These are phyloP conservation scores for Puccinia horiana DNA, from an alignment of 1,284 basidiomycete species.

Conservation along the genomic window DNA sequence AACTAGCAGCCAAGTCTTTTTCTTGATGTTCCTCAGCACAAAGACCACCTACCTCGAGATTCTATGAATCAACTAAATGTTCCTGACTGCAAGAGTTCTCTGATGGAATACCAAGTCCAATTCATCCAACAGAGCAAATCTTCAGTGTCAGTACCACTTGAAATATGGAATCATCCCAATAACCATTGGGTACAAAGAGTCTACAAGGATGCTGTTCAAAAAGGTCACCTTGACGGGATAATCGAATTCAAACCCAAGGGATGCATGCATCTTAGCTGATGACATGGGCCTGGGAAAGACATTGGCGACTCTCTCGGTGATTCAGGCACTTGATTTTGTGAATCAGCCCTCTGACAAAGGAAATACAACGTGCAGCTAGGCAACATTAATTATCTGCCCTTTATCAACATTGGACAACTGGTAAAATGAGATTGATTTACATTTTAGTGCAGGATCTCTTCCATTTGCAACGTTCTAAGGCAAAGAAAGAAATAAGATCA, in stretches of 20 bases:
- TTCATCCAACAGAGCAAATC: background rate
- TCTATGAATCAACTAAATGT: background rate
- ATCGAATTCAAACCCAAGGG: background rate
- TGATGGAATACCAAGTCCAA: background rate
- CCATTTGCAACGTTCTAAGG: background rate
- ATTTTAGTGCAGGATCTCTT: background rate
- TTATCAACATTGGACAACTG: background rate
- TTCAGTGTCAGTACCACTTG: background rate
- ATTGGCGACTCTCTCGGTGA: background rate
- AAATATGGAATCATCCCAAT: background rate
- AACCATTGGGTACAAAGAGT: background rate
- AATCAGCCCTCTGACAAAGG: background rate
- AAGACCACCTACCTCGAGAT: background rate
- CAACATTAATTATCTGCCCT: slow-evolving; percentile 10
- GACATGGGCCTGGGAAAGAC: slow-evolving; percentile 11
- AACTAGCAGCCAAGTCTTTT: background rate
- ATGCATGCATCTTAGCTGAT: too few relatives aligned
- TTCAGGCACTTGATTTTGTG: background rate
- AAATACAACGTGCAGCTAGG: background rate
- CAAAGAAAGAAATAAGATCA: background rate
- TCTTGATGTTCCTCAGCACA: background rate
- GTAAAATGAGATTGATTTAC: background rate
- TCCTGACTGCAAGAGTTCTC: background rate
- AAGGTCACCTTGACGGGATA: background rate
- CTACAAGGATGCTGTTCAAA: background rate